Evolutionary conservation across 176 grass and related monocot genomes (phyloP).

Genomic region (Musa itinerans): DNA sequence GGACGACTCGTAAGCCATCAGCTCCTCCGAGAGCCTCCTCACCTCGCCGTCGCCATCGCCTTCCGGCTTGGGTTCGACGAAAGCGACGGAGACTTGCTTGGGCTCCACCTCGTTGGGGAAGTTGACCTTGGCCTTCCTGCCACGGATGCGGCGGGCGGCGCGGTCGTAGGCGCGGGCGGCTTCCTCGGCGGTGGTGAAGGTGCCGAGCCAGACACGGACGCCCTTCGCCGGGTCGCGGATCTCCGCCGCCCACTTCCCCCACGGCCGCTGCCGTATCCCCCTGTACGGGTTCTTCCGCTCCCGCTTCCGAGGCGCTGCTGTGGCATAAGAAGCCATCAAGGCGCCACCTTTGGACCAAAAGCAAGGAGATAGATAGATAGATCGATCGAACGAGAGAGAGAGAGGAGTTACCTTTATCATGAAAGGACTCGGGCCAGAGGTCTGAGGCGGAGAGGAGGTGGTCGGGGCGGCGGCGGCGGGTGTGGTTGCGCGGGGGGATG

Average conservation of each 20-base stretch:
- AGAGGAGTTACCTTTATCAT: not conserved
- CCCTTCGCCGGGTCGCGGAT: slow-evolving; percentile 56
- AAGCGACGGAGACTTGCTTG: not conserved
- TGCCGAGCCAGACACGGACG: slow-evolving; percentile 86
- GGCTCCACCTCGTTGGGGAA: slow-evolving; percentile 48
- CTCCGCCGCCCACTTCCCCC: slow-evolving; percentile 51
- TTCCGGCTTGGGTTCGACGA: not conserved
- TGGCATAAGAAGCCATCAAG: not conserved
- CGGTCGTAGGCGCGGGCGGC: slow-evolving; percentile 84
- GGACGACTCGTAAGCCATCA: slow-evolving; percentile 5
- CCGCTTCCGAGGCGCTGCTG: slow-evolving; percentile 33
- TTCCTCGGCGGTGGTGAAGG: slow-evolving; percentile 62
- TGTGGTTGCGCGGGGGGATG: not conserved
- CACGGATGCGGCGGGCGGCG: slow-evolving; percentile 65
- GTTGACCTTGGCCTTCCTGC: slow-evolving; percentile 87
- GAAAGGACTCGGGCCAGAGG: not conserved
- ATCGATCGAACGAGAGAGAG: not conserved
- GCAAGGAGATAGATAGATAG: not conserved
- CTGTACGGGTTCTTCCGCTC: slow-evolving; percentile 68
- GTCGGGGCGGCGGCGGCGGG: not conserved
- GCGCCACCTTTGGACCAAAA: not conserved
- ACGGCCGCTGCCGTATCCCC: slow-evolving; percentile 55
- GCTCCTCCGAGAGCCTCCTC: slow-evolving; percentile 5
- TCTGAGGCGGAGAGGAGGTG: not conserved
- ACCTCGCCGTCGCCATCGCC: not conserved